These are phyloP conservation scores for Phytophthora fragariaefolia DNA, from an alignment of 352 stramenopile species.

Conservation along the genomic window DNA sequence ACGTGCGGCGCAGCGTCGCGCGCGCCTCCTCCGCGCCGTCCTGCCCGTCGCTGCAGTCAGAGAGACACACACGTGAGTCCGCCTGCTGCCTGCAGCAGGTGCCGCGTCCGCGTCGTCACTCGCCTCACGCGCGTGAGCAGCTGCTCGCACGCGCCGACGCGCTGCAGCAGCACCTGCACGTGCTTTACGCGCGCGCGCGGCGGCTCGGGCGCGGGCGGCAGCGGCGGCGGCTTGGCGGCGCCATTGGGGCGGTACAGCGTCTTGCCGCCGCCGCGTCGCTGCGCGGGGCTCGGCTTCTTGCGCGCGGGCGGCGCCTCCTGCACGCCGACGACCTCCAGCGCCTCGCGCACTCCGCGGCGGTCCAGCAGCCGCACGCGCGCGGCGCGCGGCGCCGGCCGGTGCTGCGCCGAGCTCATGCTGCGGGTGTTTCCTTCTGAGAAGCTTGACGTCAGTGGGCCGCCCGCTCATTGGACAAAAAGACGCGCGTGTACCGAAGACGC, in stretches of 20 bases:
- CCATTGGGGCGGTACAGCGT: conserved; percentile 15
- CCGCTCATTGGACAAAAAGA: conserved; percentile 15
- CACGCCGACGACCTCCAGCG: neutral
- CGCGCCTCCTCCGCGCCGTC: conserved; percentile 1
- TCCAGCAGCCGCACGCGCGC: conserved; percentile 15
- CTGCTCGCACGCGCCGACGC: conserved; percentile 29
- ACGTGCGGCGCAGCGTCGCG: conserved; percentile 36
- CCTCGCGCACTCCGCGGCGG: neutral
- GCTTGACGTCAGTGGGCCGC: conserved; percentile 9
- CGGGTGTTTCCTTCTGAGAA: conserved; percentile 27
- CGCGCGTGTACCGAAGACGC: neutral
- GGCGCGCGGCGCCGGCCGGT: conserved; percentile 15
- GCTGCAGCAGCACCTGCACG: conserved; percentile 22
- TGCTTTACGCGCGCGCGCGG: conserved; percentile 12
- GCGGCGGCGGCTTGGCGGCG: conserved; percentile 5
- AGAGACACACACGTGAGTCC: neutral
- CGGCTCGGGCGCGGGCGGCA: neutral
- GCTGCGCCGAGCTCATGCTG: conserved; percentile 15
- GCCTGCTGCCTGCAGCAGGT: too few relatives aligned
- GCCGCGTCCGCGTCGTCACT: too few relatives aligned
- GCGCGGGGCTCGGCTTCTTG: conserved; percentile 13
- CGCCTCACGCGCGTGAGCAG: conserved; percentile 23
- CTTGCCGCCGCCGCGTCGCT: conserved; percentile 2
- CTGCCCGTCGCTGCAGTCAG: conserved; percentile 14
- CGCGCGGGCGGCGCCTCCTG: neutral